Conservation (phyloP, 1,284 basidiomycete species). For the Ustilago vetiveriae region DNA sequence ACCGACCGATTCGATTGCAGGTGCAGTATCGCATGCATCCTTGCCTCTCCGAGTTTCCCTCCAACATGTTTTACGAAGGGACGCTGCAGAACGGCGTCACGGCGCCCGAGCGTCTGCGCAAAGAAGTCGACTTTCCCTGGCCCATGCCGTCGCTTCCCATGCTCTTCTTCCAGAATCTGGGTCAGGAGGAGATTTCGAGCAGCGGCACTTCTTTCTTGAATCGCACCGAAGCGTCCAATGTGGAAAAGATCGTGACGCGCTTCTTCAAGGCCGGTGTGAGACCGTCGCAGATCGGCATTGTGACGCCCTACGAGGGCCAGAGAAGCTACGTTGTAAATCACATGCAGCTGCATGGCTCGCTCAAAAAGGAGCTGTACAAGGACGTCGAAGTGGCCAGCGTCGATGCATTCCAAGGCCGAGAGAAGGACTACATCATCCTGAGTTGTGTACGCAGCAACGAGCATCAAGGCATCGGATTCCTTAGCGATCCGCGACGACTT, state of each 20-base stretch:
- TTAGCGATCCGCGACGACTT: slow-evolving; percentile 94
- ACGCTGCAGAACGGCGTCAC: slow-evolving; percentile 99
- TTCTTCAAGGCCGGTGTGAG: slow-evolving; percentile 99
- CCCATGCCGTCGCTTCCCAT: slow-evolving; percentile 96
- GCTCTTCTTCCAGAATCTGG: slow-evolving; percentile 99
- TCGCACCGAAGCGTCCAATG: slow-evolving; percentile 97
- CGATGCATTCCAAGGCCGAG: slow-evolving; percentile 98
- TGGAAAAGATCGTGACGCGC: slow-evolving; percentile 99
- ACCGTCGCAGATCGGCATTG: slow-evolving; percentile 94
- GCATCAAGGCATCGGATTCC: slow-evolving; percentile 98
- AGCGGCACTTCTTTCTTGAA: slow-evolving; percentile 99
- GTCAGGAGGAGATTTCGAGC: slow-evolving; percentile 98
- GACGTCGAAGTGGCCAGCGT: slow-evolving; percentile 99
- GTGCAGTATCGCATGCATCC: slow-evolving; percentile 99
- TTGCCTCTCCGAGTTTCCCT: slow-evolving; percentile 97
- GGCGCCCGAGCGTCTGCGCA: slow-evolving; percentile 92
- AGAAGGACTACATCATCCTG: slow-evolving; percentile 99
- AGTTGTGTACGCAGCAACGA: slow-evolving; percentile 99
- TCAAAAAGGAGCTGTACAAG: slow-evolving; percentile 99
- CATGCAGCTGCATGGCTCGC: slow-evolving; percentile 97
- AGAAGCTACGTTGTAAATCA: slow-evolving; percentile 98
- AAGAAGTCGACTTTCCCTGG: slow-evolving; percentile 99
- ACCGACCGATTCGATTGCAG: slow-evolving; percentile 95
- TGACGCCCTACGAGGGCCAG: slow-evolving; percentile 99
- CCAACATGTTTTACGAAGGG: slow-evolving; percentile 99